These are phyloP conservation scores for Cercospora sp. DNA, from an alignment of 2,329 filamentous ascomycete species.

Conservation along the genomic window DNA sequence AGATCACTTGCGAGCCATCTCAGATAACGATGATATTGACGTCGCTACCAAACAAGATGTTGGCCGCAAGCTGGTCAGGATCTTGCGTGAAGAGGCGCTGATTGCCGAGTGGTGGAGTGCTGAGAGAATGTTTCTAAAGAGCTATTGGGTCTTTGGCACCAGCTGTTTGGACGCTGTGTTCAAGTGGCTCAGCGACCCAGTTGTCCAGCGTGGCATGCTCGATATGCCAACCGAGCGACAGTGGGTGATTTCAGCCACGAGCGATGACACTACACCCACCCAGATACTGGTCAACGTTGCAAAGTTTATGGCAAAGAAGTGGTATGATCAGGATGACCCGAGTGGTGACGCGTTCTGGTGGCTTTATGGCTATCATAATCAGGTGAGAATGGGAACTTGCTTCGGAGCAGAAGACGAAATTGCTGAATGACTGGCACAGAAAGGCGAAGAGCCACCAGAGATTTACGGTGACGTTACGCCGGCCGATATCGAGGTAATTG, in stretches of 20 bases:
- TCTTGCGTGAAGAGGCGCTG: background rate
- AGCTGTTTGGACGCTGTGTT: background rate
- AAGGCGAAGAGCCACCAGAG: background rate
- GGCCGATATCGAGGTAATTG: background rate
- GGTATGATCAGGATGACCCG: background rate
- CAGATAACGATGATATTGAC: background rate
- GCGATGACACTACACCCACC: background rate
- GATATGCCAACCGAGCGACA: background rate
- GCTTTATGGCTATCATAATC: background rate
- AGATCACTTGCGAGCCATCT: background rate
- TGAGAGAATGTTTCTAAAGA: background rate
- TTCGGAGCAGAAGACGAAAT: background rate
- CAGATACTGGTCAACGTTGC: background rate
- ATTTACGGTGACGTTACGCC: background rate
- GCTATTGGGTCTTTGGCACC: background rate
- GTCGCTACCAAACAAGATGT: background rate
- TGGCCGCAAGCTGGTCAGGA: background rate
- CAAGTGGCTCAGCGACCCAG: background rate
- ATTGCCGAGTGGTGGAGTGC: background rate
- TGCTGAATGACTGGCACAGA: background rate
- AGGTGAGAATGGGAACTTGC: background rate
- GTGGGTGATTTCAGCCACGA: background rate
- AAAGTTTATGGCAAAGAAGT: background rate
- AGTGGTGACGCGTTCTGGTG: background rate
- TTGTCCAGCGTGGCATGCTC: background rate